These are phyloP conservation scores for Clathrospora elynae DNA, from an alignment of 2,329 filamentous ascomycete species.

Conservation along the genomic window DNA sequence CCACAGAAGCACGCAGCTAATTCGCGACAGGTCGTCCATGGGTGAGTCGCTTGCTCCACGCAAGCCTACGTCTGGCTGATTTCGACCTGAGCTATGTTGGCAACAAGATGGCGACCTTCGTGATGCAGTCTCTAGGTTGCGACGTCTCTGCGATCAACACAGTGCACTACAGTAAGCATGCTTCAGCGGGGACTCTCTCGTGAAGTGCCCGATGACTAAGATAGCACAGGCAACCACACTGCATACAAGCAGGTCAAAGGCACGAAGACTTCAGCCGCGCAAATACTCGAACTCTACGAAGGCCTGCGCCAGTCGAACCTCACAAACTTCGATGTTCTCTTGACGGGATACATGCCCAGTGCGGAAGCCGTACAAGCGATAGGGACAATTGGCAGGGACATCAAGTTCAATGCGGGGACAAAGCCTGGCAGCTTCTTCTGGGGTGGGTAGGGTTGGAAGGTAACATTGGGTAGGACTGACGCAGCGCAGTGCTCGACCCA, in stretches of 20 bases:
- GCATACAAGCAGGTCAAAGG: conserved; percentile 90
- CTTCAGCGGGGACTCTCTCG: conserved; percentile 1
- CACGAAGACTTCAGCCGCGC: conserved; percentile 76
- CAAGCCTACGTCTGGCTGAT: conserved; percentile 25
- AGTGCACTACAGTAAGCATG: conserved; percentile 85
- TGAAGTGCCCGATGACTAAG: conserved; percentile 9
- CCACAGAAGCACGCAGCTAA: conserved; percentile 30
- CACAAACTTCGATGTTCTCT: conserved; percentile 88
- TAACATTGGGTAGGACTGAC: conserved; percentile 19
- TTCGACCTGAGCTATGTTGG: conserved; percentile 77
- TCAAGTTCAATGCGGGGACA: conserved; percentile 67
- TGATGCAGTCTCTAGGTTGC: conserved; percentile 90
- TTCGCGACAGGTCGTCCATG: conserved; percentile 67
- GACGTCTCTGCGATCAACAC: conserved; percentile 95
- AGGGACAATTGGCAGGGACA: conserved; percentile 79
- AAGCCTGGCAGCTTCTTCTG: conserved; percentile 86
- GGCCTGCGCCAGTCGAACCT: conserved; percentile 84
- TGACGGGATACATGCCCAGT: conserved; percentile 92
- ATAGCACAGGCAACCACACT: conserved; percentile 80
- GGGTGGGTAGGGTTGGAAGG: conserved; percentile 54
- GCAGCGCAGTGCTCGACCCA: conserved; percentile 75
- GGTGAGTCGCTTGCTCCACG: conserved; percentile 58
- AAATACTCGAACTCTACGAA: conserved; percentile 82
- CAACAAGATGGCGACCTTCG: conserved; percentile 95
- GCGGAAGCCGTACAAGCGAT: conserved; percentile 83